Evolutionary conservation across 176 grass and related monocot genomes (phyloP).

Genomic region (Oryza officinalis): DNA sequence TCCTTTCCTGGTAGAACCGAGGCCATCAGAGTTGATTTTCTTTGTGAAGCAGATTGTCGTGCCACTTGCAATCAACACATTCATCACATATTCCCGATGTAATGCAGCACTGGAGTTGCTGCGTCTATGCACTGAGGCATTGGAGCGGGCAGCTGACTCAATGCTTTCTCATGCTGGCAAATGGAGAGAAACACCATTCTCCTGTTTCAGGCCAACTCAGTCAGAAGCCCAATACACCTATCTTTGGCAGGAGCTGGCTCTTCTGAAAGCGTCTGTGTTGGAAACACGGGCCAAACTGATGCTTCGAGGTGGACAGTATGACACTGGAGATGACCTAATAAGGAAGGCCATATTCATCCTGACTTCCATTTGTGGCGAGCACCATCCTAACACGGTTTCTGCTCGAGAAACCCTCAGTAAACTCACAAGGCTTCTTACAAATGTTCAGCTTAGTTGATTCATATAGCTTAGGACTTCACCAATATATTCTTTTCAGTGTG

Average conservation of each 20-base stretch:
- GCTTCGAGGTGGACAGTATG: constrained; percentile 89
- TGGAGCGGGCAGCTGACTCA: constrained; percentile 78
- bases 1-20: constrained; percentile 67
- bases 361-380: constrained; percentile 87
- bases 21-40: constrained; percentile 70
- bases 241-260: constrained; percentile 93
- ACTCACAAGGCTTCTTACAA: constrained; percentile 97
- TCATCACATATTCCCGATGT: constrained; percentile 84
- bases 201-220: constrained; percentile 53
- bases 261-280: constrained; percentile 83
- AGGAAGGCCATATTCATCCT: constrained; percentile 94
- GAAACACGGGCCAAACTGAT: constrained; percentile 92
- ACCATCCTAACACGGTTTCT: constrained; percentile 87
- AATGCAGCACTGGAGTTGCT: constrained; percentile 76
- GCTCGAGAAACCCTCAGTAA: constrained; percentile 92
- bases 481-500: constrained; percentile 65
- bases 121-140: constrained; percentile 66
- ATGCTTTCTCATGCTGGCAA: constrained; percentile 79
- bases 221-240: constrained; percentile 58
- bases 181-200: constrained; percentile 66
- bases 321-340: constrained; percentile 87
- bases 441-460: constrained; percentile 90
- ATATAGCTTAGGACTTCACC: constrained; percentile 63
- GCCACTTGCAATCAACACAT: constrained; percentile 88
- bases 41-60: constrained; percentile 81